Base-by-base conservation (phyloP, 768 basidiomycete genomes). In the Tylopilus balloui region DNA sequence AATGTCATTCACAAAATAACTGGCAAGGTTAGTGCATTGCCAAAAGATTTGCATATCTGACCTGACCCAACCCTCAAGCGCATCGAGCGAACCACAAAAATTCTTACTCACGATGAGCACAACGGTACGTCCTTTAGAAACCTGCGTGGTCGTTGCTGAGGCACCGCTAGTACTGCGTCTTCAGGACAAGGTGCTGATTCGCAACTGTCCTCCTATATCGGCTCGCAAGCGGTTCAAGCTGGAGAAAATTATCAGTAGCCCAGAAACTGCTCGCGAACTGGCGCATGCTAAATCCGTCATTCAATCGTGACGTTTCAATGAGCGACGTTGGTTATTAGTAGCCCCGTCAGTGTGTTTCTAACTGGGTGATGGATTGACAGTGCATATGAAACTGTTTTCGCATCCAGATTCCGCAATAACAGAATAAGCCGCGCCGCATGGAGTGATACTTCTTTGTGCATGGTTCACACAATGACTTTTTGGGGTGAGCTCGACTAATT, bases 171-270 rank as follows among this genome's bases (percentile, higher is more conserved):
- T 61, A 56, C 74, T 88, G 41, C 83, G 80, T 20, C 68, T 77
- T 60, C 77, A 86, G 29, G 89, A 92, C 66, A 67, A 78, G 32
- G 88, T 91, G 29, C 67, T 79, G 50, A 91, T 92, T 65, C 84
- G 84, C 50, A 87, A 91, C 59, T 91, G 88, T 65, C 84, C 83
- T 35, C 88, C 88, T 20, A 71, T 88, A 59, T 92, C 89, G 25
- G 86, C 85, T 20, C 72, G 78, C 55, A 92, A 92, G 69, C 76
- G 84, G 25, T 92, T 91, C 72, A 79, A 69, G 42, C 70, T 92
- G 41, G 81, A 89, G 60, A 76, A 70, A 45, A 63, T 92, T 28
- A 58, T 89, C 35, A 75, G 71, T 56, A 89, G 88, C 58, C 88
- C 88, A 7, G 80, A 83, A 61, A 73, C 72, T 14, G 81, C 83